These are phyloP conservation scores for Leccinum barrowsii DNA, from an alignment of 768 basidiomycete species.

Conservation along the genomic window DNA sequence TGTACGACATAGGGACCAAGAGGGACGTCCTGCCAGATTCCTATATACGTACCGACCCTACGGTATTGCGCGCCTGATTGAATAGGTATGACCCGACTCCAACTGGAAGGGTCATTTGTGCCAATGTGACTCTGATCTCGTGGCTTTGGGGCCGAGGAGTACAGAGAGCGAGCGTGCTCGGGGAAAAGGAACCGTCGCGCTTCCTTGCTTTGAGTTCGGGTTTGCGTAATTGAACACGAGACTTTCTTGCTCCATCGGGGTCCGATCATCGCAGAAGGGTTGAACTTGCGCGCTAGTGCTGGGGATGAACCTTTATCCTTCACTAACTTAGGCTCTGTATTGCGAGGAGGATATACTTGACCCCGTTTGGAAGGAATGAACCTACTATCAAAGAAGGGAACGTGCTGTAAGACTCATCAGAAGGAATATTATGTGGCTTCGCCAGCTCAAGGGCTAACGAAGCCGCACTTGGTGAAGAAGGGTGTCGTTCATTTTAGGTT, in stretches of 20 bases:
- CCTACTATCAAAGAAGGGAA: neutral
- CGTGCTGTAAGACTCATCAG: neutral
- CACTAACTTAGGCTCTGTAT: neutral
- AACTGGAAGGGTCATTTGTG: constrained; percentile 6
- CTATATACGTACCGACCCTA: constrained; percentile 2
- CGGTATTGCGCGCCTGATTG: neutral
- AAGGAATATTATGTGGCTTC: neutral
- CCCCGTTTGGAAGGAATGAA: neutral
- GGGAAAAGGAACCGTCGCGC: neutral
- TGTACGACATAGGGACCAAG: neutral
- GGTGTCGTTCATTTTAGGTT: neutral
- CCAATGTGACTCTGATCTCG: neutral
- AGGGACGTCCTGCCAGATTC: neutral
- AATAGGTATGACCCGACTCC: neutral
- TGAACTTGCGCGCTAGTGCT: neutral
- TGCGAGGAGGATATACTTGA: neutral
- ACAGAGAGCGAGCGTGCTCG: neutral
- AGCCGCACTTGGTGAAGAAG: neutral
- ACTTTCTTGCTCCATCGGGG: constrained; percentile 1
- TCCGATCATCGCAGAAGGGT: constrained; percentile 10
- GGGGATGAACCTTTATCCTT: neutral
- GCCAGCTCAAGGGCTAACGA: neutral
- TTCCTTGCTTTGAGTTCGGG: neutral
- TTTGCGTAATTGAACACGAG: constrained; percentile 1
- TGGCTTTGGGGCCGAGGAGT: neutral